Evolutionary conservation across 495 filamentous ascomycete genomes (phyloP), one percentile per base, ranked within the genome.

Genomic region (Daldinia grandis): DNA sequence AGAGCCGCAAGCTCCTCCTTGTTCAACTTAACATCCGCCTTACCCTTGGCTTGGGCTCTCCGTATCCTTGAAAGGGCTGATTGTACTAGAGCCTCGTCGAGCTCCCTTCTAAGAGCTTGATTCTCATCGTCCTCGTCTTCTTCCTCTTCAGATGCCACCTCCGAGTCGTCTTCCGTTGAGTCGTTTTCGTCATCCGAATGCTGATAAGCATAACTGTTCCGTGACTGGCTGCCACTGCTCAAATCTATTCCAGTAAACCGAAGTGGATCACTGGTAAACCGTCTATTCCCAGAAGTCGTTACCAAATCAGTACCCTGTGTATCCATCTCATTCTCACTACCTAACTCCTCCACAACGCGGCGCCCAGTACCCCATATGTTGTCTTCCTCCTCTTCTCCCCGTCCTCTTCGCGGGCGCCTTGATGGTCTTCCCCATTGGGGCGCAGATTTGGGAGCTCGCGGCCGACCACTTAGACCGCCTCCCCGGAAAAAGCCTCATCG

Each of bases 401-500:
- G 24, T 78, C 83, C 82, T 77, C 86, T 88, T 85, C 88, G 87
- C 82, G 86, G 88, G 87, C 90, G 91, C 91, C 91, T 87, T 74
- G 92, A 90, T 94, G 93, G 93, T 97, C 94, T 97, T 97, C 93
- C 94, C 94, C 93, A 92, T 91, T 83, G 89, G 92, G 92, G 92
- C 92, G 89, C 90, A 91, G 86, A 85, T 88, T 93, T 89, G 90
- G 93, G 94, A 97, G 93, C 88, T 96, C 92, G 94, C 93, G 93
- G 94, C 92, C 94, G 94, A 97, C 94, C 94, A 94, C 88, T 90
- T 98, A 98, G 92, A 98, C 94, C 94, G 94, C 95, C 95, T 98
- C 96, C 95, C 97, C 95, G 87, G 96, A 99, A 98, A 99, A 99
- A 99, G 95, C 94, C 94, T 95, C 94, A 89, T 98, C 95, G 86